Evolutionary conservation across 106 monocot genomes (phyloP), one percentile per base, ranked within the genome.

Genomic region (Cymbidium sinense): DNA sequence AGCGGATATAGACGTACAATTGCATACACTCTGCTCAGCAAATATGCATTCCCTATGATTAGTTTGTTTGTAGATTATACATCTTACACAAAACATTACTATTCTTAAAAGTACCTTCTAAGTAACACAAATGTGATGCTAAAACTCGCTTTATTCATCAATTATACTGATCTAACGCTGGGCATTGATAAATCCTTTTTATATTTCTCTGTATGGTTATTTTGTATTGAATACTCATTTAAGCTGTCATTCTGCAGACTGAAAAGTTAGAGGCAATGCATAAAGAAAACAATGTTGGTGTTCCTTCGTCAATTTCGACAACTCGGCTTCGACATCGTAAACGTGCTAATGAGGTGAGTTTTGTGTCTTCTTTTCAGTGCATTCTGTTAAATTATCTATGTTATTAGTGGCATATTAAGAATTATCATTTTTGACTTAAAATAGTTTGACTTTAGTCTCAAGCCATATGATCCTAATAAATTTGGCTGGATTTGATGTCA

Each of bases 321-420:
- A 82, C 81, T 31, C 93, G 93, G 58, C 65, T 88, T 79, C 82
- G 91, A 25, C 91, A 91, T 61, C 93, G 96, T 18, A 89, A 86
- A 78, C 87, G 87, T 13, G 50, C 88, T 27, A 91, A 52, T 84
- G 96, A 96, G 93, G 96, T 93, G 31, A 30, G 83, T 79, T 83
- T 17, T 64, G 9, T 73, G 34, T 25, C 23, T 37, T 20, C 21
- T 76, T 52, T 34, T 64, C 23, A 11, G 4, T 15, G n/a, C n/a
- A 64, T 55, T 43, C 64, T 9, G 18, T 36, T 29, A 23, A 11
- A 20, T 13, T 39, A 43, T 12, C 44, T 28, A 35, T 74, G 36
- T 74, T 27, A 37, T 44, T 74, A 74, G 35, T 39, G 37, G 21
- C 20, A 21, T n/a, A 15, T 71, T 67, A 67, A 31, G 65, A 21